phyloP scores from a whole-genome alignment of 2,329 filamentous ascomycete species.

The Botrytis fabae region DNA sequence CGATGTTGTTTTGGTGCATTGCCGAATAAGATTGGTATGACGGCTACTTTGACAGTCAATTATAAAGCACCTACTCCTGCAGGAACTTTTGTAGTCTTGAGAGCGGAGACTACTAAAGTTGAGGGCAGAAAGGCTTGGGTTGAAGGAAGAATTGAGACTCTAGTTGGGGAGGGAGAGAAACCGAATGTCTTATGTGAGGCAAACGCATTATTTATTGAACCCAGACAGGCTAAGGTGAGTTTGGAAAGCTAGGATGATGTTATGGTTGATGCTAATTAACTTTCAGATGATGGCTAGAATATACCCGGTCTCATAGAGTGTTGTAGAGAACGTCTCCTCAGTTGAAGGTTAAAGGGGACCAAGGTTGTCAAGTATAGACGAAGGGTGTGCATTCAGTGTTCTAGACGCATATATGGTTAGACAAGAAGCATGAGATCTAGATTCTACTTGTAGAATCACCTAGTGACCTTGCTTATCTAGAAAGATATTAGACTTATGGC shows the following conservation, averaged over 20 bases:
- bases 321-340: background rate
- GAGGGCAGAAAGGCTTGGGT: slow-evolving; percentile 96
- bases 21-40: slow-evolving; percentile 82
- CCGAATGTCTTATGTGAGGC: slow-evolving; percentile 76
- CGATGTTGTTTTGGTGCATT: slow-evolving; percentile 85
- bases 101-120: slow-evolving; percentile 77
- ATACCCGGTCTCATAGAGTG: slow-evolving; percentile 23
- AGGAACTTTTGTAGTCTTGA: slow-evolving; percentile 72
- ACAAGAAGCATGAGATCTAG: background rate
- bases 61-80: slow-evolving; percentile 81
- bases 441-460: background rate
- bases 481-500: background rate
- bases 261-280: slow-evolving; percentile 13
- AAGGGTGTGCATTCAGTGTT: background rate
- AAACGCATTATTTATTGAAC: slow-evolving; percentile 84
- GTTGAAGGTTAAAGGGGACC: background rate
- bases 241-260: background rate
- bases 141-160: slow-evolving; percentile 78
- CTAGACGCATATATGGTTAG: background rate
- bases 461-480: background rate
- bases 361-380: background rate
- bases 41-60: slow-evolving; percentile 79
- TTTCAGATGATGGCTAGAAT: slow-evolving; percentile 30
- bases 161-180: slow-evolving; percentile 63
- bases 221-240: slow-evolving; percentile 67